These are phyloP conservation scores for Clitopilus passeckerianus DNA, from an alignment of 768 basidiomycete genomes.

Conservation along the genomic window DNA sequence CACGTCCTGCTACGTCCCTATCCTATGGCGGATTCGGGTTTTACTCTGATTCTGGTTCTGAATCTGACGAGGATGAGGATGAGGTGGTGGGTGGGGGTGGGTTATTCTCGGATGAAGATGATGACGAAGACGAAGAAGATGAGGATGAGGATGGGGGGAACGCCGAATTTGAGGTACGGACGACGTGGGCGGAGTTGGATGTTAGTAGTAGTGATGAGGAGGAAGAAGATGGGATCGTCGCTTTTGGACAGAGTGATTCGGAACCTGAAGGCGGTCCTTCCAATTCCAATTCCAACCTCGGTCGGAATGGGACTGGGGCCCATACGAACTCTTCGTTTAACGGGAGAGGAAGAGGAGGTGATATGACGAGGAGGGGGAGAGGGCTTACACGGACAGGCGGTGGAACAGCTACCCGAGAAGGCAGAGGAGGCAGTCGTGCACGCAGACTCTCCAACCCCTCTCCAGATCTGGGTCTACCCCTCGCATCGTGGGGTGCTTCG, in stretches of 20 bases:
- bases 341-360: background rate
- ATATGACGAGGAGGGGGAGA: conserved; percentile 8
- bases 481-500: too few relatives aligned
- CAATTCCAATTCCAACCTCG: too few relatives aligned
- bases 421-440: background rate
- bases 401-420: too few relatives aligned
- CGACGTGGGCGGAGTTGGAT: too few relatives aligned
- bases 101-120: conserved; percentile 5
- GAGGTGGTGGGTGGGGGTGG: conserved; percentile 9
- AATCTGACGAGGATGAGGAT: conserved; percentile 28
- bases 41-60: background rate
- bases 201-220: too few relatives aligned
- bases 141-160: background rate
- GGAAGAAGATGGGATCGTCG: background rate
- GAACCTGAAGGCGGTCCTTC: too few relatives aligned
- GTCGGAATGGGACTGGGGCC: too few relatives aligned
- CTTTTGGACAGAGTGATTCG: background rate
- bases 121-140: conserved; percentile 22
- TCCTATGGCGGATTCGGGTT: background rate
- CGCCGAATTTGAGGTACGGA: too few relatives aligned
- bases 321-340: too few relatives aligned
- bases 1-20: background rate
- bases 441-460: too few relatives aligned
- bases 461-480: background rate
- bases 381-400: too few relatives aligned